These are phyloP conservation scores for Fonsecaea multimorphosa DNA, from an alignment of 2,329 filamentous ascomycete species.

Conservation along the genomic window DNA sequence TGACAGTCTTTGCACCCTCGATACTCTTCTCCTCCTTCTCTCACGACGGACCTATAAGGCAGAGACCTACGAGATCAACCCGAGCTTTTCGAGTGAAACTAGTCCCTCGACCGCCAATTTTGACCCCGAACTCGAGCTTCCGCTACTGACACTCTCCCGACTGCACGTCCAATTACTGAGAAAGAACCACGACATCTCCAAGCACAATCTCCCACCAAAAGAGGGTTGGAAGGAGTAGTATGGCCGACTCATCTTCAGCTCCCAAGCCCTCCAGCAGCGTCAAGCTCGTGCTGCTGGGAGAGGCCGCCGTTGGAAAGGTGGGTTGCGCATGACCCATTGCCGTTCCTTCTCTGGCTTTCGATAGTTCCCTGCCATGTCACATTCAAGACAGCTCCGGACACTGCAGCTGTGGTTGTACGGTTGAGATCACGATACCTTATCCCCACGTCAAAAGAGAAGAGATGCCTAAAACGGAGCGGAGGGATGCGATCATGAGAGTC, in stretches of 20 bases:
- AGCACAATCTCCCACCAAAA: background rate
- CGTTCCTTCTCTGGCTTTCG: conserved; percentile 17
- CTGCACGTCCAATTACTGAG: background rate
- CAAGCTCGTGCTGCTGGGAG: conserved; percentile 96
- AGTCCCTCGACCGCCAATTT: background rate
- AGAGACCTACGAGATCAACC: background rate
- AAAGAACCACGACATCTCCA: background rate
- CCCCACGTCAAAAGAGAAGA: conserved; percentile 17
- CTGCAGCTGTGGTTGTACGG: conserved; percentile 22
- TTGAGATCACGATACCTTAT: conserved; percentile 33
- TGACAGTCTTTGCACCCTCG: background rate
- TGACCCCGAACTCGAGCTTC: background rate
- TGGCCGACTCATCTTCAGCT: conserved; percentile 73
- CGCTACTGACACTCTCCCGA: background rate
- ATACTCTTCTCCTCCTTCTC: background rate
- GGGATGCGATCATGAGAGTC: conserved; percentile 11
- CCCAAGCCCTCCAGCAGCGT: conserved; percentile 99
- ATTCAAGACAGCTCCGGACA: conserved; percentile 13
- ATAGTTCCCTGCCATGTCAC: conserved; percentile 26
- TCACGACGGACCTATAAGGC: background rate
- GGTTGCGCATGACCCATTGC: conserved; percentile 36
- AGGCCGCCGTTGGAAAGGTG: conserved; percentile 98
- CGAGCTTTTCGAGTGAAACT: background rate
- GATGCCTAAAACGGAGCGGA: background rate
- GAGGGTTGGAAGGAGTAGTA: conserved; percentile 45